phyloP scores from a whole-genome alignment of 2,329 filamentous ascomycete species.

The Stachybotrys echinatus region DNA sequence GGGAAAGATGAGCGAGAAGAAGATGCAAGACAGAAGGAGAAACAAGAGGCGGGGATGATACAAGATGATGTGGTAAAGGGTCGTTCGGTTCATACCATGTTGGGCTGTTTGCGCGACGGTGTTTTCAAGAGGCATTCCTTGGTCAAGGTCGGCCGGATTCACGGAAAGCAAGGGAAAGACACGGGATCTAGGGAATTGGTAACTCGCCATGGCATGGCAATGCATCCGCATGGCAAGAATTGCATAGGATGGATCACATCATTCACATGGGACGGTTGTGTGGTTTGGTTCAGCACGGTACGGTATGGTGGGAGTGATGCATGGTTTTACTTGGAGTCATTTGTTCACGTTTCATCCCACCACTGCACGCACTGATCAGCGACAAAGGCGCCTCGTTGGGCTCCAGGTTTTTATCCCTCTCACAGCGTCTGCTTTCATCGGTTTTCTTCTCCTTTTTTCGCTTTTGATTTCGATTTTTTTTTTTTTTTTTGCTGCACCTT shows the following conservation, averaged over 20 bases:
- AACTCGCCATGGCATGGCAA: neutral
- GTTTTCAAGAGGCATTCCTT: neutral
- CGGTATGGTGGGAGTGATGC: too few species aligned
- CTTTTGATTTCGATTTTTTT: too few species aligned
- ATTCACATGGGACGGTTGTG: neutral
- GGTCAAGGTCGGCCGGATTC: neutral
- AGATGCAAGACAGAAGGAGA: too few species aligned
- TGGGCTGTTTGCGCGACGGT: neutral
- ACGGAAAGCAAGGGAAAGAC: neutral
- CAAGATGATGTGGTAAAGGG: too few species aligned
- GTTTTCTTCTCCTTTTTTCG: neutral
- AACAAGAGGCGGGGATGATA: too few species aligned
- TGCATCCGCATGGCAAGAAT: too few species aligned
- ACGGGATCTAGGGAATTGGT: neutral
- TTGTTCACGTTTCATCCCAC: too few species aligned
- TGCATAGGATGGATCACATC: neutral
- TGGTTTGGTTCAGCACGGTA: too few species aligned
- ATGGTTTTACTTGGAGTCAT: too few species aligned
- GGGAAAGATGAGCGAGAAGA: too few species aligned
- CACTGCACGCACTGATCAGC: too few species aligned
- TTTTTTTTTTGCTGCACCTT: neutral
- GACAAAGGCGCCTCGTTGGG: too few species aligned
- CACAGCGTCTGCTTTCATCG: neutral
- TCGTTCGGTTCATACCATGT: neutral
- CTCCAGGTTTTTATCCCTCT: neutral